These are phyloP conservation scores for Artemisia tridentata DNA, from an alignment of 129 eudicot genomes.

Conservation along the genomic window DNA sequence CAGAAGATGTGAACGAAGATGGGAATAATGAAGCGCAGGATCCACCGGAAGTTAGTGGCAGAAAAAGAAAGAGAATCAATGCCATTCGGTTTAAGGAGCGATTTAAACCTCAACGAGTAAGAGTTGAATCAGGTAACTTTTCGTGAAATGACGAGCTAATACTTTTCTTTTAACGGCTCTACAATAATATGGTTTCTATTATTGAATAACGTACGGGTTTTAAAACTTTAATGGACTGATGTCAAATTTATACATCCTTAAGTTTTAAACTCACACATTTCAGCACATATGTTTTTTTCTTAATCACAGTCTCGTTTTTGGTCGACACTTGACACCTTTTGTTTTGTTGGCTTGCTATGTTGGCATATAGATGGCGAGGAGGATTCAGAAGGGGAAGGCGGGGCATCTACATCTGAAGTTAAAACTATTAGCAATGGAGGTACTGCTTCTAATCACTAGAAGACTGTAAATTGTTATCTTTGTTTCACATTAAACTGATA, in stretches of 20 bases:
- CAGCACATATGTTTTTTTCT: constrained; percentile 5
- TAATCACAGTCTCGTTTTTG: constrained; percentile 4
- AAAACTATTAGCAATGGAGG: constrained; percentile 15
- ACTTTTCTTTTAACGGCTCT: neutral
- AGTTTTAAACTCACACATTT: constrained; percentile 11
- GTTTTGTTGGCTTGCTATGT: neutral
- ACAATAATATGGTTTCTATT: neutral
- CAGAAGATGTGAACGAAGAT: constrained; percentile 47
- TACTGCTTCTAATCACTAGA: constrained; percentile 7
- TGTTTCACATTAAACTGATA: constrained; percentile 19
- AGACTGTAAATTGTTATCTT: constrained; percentile 20
- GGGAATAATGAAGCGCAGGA: constrained; percentile 25
- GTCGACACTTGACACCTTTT: constrained; percentile 11
- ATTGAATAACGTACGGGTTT: neutral
- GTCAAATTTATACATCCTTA: neutral
- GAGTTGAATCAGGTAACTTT: constrained; percentile 40
- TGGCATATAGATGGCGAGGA: constrained; percentile 17
- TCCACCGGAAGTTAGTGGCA: constrained; percentile 23
- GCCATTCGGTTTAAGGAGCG: constrained; percentile 40
- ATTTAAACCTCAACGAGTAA: constrained; percentile 33
- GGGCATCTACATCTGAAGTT: constrained; percentile 3
- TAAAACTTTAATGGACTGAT: neutral
- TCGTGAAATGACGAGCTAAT: neutral
- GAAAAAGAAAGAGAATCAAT: constrained; percentile 50
- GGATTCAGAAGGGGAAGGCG: constrained; percentile 8